Conservation (phyloP, 345 rosid genomes). For the Rhodomyrtus tomentosa region DNA sequence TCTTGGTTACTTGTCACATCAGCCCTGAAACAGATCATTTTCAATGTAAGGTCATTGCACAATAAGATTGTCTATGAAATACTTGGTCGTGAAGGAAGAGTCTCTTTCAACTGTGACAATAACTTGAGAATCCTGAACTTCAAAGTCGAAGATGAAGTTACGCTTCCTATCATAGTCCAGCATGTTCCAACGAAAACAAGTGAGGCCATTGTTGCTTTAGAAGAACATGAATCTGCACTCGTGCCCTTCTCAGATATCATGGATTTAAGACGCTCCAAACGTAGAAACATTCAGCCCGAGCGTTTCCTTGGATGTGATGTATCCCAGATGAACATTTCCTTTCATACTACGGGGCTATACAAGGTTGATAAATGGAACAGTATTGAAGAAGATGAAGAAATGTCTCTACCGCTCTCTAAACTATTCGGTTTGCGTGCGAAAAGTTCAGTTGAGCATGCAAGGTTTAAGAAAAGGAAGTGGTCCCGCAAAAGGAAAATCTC, state of each 20-base stretch:
- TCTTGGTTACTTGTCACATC: conserved; percentile 67
- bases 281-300: conserved; percentile 56
- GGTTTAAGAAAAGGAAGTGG: neutral
- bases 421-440: conserved; percentile 15
- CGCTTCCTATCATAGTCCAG: conserved; percentile 22
- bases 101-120: conserved; percentile 10
- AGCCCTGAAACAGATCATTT: conserved; percentile 32
- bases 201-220: conserved; percentile 11
- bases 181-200: conserved; percentile 11
- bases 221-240: neutral
- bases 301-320: conserved; percentile 37
- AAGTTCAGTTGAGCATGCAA: neutral
- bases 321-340: conserved; percentile 22
- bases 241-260: conserved; percentile 22
- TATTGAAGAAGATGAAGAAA: conserved; percentile 26
- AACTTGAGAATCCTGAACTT: conserved; percentile 30
- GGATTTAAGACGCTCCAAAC: conserved; percentile 63
- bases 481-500: neutral
- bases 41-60: conserved; percentile 41
- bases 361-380: conserved; percentile 32
- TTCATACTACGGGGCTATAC: conserved; percentile 32
- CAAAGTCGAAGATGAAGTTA: conserved; percentile 32
- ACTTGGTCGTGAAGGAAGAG: conserved; percentile 1
- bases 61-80: conserved; percentile 59
- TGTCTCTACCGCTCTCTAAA: conserved; percentile 42